Conservation (phyloP, 345 rosid genomes). For the Populus davidiana region DNA sequence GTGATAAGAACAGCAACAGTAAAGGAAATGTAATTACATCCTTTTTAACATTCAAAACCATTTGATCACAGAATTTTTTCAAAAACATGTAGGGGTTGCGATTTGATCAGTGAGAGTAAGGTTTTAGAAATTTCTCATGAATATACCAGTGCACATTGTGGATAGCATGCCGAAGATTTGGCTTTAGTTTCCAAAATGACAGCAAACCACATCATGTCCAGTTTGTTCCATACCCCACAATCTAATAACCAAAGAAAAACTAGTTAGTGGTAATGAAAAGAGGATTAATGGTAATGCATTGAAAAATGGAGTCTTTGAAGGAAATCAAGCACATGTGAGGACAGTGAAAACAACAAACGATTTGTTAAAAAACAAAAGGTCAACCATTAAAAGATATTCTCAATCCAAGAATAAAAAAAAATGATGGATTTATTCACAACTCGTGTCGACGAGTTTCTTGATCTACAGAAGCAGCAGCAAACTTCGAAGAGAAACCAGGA, state of each 20-base stretch:
- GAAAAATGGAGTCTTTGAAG: neutral
- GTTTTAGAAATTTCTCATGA: neutral
- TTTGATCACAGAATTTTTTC: neutral
- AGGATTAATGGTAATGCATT: neutral
- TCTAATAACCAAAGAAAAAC: neutral
- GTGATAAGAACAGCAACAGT: neutral
- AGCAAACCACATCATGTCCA: neutral
- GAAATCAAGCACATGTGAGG: neutral
- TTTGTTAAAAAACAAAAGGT: neutral
- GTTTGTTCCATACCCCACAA: neutral
- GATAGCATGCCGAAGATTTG: no score
- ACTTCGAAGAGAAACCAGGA: constrained; percentile 33
- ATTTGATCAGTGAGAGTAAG: neutral
- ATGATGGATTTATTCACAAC: neutral
- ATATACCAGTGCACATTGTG: no score
- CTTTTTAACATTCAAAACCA: neutral
- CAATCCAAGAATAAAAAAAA: neutral
- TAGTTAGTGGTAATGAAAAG: neutral
- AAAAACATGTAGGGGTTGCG: neutral
- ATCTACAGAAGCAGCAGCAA: constrained; percentile 18
- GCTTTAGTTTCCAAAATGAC: neutral
- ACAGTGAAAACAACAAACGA: neutral
- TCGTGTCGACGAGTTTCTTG: neutral
- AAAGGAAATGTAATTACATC: neutral
- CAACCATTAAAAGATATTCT: neutral